Percentiles rank a stretch among this genome's conserved stretches.
Conservation (phyloP, 257 asterid species). For the Solanum dulcamara region DNA sequence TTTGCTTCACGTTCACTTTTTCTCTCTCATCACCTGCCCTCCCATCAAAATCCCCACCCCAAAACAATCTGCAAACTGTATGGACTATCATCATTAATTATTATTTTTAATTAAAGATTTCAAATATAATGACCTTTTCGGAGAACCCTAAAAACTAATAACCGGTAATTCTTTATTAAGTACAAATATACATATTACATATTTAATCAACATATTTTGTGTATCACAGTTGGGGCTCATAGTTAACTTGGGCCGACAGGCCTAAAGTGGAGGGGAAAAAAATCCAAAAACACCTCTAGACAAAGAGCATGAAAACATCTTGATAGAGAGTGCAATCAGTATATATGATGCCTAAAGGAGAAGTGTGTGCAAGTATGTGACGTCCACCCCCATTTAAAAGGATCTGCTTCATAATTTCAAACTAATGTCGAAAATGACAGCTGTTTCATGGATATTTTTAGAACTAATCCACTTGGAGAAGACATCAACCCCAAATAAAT, state of each 20-base stretch:
- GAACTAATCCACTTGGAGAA: not conserved
- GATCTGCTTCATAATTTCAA: not conserved
- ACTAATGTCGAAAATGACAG: not conserved
- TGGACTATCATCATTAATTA: not conserved
- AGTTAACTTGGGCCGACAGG: not conserved
- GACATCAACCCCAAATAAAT: not conserved
- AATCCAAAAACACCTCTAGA: too few species aligned
- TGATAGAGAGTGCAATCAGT: not conserved
- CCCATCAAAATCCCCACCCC: not conserved
- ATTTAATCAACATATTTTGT: not conserved
- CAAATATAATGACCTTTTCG: too few species aligned
- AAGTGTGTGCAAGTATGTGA: not conserved
- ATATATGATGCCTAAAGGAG: not conserved
- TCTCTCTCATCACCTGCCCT: not conserved
- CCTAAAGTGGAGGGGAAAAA: not conserved
- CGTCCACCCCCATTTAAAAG: not conserved
- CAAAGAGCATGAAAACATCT: not conserved
- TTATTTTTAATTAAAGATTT: too few species aligned
- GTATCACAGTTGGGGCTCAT: not conserved
- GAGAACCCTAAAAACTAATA: too few species aligned
- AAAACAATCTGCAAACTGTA: too few species aligned
- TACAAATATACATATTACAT: not conserved
- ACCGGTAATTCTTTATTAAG: too few species aligned
- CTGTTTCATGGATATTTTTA: not conserved
- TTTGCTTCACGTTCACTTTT: conserved; percentile 21